A percentile compares a stretch with the other conserved stretches of the same genome.
Conservation (phyloP, 768 basidiomycete species). For the Candolleomyces aberdarensis region DNA sequence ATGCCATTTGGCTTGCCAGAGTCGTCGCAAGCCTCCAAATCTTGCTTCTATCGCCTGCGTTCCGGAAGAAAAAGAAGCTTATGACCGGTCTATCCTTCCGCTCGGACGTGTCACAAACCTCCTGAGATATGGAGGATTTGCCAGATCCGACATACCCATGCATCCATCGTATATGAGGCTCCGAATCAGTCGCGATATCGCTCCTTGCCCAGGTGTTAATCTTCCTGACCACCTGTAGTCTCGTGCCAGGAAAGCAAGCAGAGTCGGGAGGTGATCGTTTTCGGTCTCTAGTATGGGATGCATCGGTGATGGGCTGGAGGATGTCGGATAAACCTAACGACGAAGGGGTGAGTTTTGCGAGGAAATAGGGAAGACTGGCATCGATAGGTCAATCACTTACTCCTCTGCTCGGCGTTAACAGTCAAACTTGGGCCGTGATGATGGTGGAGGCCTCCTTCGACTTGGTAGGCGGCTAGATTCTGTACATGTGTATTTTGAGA, state of each 20-base stretch:
- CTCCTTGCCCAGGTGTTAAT: not conserved
- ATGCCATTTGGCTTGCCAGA: not conserved
- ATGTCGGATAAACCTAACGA: too few relatives aligned
- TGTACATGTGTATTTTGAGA: too few relatives aligned
- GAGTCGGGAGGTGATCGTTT: not conserved
- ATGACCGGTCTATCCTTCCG: not conserved
- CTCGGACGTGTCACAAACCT: not conserved
- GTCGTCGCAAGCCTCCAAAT: not conserved
- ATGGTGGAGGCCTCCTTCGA: too few relatives aligned
- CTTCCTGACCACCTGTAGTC: not conserved
- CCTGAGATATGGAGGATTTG: slow-evolving; percentile 3
- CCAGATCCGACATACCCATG: not conserved
- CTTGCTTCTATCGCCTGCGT: not conserved
- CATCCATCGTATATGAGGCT: not conserved
- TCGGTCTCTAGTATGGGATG: not conserved
- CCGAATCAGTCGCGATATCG: not conserved
- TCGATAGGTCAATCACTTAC: too few relatives aligned
- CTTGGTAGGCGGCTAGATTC: too few relatives aligned
- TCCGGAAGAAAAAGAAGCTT: slow-evolving; percentile 5
- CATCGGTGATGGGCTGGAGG: not conserved
- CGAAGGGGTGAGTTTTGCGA: too few relatives aligned
- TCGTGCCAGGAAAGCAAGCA: not conserved
- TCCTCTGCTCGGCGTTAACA: too few relatives aligned
- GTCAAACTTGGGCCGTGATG: too few relatives aligned
- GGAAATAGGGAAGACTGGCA: too few relatives aligned